Evolutionary conservation across 306 rosid species (phyloP).

Genomic region (Cucumis hystrix): DNA sequence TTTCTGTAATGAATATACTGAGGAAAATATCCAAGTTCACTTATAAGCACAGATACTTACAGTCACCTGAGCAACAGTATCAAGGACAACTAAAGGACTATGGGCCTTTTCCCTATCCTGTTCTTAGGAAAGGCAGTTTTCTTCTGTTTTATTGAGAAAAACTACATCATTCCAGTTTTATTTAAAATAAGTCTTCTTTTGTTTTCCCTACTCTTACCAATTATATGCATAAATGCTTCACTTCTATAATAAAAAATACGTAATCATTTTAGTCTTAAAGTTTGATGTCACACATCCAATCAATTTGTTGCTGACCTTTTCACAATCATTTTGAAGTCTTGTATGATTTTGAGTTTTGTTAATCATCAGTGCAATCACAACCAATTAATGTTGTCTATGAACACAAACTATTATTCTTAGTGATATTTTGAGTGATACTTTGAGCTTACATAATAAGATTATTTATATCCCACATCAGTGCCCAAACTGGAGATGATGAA

Average conservation of each 20-base stretch:
- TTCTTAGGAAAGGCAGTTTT: not conserved
- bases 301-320: not conserved
- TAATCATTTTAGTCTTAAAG: not conserved
- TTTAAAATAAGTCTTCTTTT: not conserved
- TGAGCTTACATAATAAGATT: slow-evolving; percentile 7
- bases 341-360: not conserved
- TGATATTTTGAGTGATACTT: not conserved
- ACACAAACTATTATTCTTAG: not conserved
- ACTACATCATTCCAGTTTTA: not conserved
- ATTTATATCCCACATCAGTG: slow-evolving; percentile 22
- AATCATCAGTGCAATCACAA: not conserved
- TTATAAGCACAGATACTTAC: not conserved
- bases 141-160: not conserved
- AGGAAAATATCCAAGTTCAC: not conserved
- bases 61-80: not conserved
- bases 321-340: not conserved
- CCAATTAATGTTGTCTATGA: not conserved
- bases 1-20: not conserved
- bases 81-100: not conserved
- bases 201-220: not conserved
- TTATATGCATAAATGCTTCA: not conserved
- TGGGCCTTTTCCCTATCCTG: not conserved
- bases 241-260: not conserved
- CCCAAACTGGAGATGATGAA: slow-evolving; percentile 35
- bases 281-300: not conserved